Conservation (phyloP, 805 yeast species). For the Starmerella bombicola region DNA sequence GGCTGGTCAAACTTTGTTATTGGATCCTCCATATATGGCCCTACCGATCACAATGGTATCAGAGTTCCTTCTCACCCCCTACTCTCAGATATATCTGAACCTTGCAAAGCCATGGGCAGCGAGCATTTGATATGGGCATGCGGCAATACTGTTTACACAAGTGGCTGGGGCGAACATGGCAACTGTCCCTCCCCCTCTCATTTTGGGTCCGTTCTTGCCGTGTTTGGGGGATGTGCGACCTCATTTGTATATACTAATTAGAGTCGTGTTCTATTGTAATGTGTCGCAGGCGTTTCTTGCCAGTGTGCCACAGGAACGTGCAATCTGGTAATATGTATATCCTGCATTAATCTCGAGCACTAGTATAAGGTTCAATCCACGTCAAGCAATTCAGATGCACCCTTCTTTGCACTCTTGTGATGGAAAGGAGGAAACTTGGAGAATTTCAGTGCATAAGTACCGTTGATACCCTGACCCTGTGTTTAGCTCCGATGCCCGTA, state of each 20-base stretch:
- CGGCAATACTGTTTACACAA: constrained; percentile 39
- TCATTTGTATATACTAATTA: constrained; percentile 19
- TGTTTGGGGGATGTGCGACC: constrained; percentile 28
- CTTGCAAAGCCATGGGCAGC: constrained; percentile 49
- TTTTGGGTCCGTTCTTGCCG: constrained; percentile 1
- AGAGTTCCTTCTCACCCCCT: too few species aligned
- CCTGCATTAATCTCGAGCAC: constrained; percentile 21
- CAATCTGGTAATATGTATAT: constrained; percentile 24
- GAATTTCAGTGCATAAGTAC: too few species aligned
- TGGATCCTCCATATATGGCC: constrained; percentile 48
- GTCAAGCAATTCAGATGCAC: background rate
- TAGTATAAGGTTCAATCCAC: constrained; percentile 18
- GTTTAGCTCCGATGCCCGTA: too few species aligned
- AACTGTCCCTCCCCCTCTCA: constrained; percentile 52
- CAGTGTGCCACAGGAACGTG: constrained; percentile 17
- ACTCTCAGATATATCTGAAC: background rate
- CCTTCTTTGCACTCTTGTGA: constrained; percentile 4
- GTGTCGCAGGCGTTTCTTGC: constrained; percentile 26
- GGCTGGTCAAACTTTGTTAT: constrained; percentile 22
- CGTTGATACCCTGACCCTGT: too few species aligned
- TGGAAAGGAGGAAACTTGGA: background rate
- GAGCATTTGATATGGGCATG: constrained; percentile 59
- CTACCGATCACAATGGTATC: constrained; percentile 63
- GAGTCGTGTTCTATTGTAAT: background rate
- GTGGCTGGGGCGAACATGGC: constrained; percentile 99